Conservation (phyloP, 208 protist species). For the Wallacemonas sp. region DNA sequence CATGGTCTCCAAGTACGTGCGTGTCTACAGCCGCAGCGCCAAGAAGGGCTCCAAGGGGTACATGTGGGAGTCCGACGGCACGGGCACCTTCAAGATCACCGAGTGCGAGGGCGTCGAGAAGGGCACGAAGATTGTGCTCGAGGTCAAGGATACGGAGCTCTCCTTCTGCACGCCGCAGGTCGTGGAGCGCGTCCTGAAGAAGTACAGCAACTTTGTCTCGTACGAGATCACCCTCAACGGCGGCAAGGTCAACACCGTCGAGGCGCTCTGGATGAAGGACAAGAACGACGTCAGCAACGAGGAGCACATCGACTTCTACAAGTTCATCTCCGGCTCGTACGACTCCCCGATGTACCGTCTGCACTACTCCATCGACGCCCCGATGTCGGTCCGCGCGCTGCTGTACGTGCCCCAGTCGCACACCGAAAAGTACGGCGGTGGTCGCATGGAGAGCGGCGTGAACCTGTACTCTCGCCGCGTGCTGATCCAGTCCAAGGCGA, state of each 20-base stretch:
- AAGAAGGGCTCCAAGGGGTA: conserved; percentile 92
- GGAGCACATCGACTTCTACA: conserved; percentile 97
- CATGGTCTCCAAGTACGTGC: conserved; percentile 96
- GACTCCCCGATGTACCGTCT: conserved; percentile 93
- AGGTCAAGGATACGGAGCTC: conserved; percentile 93
- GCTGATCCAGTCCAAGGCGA: conserved; percentile 95
- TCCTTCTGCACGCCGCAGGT: conserved; percentile 94
- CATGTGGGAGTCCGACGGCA: conserved; percentile 94
- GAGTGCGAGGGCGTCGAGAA: conserved; percentile 94
- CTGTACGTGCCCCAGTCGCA: conserved; percentile 97
- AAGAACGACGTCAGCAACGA: conserved; percentile 92
- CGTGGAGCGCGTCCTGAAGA: conserved; percentile 95
- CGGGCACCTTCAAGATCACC: conserved; percentile 92
- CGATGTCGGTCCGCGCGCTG: conserved; percentile 92
- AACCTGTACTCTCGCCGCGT: conserved; percentile 95
- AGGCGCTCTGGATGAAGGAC: conserved; percentile 96
- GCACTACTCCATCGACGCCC: conserved; percentile 96
- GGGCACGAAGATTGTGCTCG: conserved; percentile 97
- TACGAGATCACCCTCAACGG: conserved; percentile 97
- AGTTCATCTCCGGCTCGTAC: conserved; percentile 94
- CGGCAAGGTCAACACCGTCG: conserved; percentile 94
- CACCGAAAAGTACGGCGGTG: conserved; percentile 97
- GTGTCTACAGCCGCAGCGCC: conserved; percentile 90
- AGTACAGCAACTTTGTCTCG: conserved; percentile 97
- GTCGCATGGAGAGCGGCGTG: conserved; percentile 94